Evolutionary conservation across 495 filamentous ascomycete genomes (phyloP).

Genomic region (Xanthoparmelia taractica): DNA sequence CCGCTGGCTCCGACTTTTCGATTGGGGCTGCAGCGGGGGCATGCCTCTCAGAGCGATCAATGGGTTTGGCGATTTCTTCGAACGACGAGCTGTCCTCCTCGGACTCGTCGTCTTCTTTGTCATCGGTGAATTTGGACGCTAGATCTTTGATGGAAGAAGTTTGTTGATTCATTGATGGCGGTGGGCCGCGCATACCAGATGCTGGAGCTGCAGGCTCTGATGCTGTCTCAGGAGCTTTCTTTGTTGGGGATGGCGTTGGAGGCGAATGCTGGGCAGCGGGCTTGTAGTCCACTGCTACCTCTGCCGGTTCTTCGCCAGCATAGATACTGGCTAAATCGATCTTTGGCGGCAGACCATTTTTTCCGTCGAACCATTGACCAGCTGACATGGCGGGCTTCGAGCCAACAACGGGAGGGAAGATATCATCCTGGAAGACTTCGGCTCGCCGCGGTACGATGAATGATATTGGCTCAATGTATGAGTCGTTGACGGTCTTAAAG

Average conservation of each 20-base stretch:
- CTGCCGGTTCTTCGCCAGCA: conserved; percentile 68
- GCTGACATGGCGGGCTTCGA: conserved; percentile 69
- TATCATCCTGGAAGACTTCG: conserved; percentile 97
- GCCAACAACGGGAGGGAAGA: conserved; percentile 79
- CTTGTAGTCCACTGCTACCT: conserved; percentile 64
- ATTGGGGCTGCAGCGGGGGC: conserved; percentile 4
- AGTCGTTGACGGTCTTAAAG: conserved; percentile 93
- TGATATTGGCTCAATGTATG: conserved; percentile 90
- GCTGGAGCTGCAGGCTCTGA: conserved; percentile 37
- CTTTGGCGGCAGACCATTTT: conserved; percentile 75
- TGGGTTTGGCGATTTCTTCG: conserved; percentile 66
- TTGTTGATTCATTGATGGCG: conserved; percentile 70
- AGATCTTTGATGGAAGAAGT: conserved; percentile 74
- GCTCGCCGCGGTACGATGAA: conserved; percentile 93
- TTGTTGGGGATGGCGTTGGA: conserved; percentile 44
- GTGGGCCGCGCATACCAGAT: conserved; percentile 42
- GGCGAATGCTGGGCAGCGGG: conserved; percentile 45
- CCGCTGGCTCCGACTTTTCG: conserved; percentile 13
- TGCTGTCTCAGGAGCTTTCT: conserved; percentile 45
- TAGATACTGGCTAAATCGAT: conserved; percentile 89
- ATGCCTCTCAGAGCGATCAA: conserved; percentile 37
- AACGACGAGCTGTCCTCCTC: conserved; percentile 69
- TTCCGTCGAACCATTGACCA: conserved; percentile 77
- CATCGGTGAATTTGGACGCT: conserved; percentile 77
- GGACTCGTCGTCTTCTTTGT: conserved; percentile 46